phyloP scores from a whole-genome alignment of 2,329 filamentous ascomycete genomes.

The Stachybotrys elegans region DNA sequence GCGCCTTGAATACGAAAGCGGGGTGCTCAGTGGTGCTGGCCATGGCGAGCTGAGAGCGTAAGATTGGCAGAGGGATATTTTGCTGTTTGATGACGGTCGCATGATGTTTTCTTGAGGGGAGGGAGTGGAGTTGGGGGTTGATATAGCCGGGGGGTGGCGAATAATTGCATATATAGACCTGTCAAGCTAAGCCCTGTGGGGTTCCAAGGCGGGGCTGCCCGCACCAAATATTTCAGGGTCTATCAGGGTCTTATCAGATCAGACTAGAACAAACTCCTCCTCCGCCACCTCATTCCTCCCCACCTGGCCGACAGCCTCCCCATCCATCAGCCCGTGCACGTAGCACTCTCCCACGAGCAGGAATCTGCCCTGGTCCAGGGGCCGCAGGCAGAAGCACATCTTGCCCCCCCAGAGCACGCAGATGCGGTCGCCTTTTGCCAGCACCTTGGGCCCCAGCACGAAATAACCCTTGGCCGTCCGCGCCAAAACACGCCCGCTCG shows the following conservation, averaged over 20 bases:
- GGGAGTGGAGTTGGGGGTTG: no score
- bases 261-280: neutral
- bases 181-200: no score
- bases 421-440: neutral
- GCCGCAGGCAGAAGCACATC: neutral
- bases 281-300: neutral
- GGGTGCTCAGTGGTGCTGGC: neutral
- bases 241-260: no score
- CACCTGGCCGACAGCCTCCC: neutral
- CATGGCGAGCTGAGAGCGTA: neutral
- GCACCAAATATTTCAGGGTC: no score
- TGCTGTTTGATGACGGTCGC: no score
- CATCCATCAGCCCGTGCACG: no score
- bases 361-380: neutral
- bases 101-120: no score
- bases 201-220: no score
- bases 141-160: no score
- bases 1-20: no score
- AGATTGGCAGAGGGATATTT: no score
- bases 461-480: neutral
- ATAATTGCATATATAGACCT: no score
- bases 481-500: neutral
- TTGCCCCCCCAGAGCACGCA: neutral
- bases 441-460: neutral
- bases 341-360: neutral